Evolutionary conservation across 495 filamentous ascomycete genomes (phyloP).

Genomic region (Xylaria telfairii): DNA sequence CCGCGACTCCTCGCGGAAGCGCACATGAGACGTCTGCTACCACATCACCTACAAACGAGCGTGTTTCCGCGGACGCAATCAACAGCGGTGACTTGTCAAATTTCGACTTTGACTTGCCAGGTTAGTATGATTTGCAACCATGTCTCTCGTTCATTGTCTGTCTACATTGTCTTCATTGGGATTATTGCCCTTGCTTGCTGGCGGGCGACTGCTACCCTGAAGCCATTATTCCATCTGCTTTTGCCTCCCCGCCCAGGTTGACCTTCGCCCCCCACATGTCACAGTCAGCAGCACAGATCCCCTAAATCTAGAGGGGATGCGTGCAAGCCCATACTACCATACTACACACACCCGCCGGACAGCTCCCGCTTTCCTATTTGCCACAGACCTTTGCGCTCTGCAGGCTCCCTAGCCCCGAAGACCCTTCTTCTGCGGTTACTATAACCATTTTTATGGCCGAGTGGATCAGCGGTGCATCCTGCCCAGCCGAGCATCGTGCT

Average conservation of each 20-base stretch:
- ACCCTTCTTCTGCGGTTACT: background rate
- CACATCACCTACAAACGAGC: constrained; percentile 46
- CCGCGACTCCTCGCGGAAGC: constrained; percentile 50
- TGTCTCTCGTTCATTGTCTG: background rate
- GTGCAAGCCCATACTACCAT: background rate
- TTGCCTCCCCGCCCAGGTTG: constrained; percentile 2
- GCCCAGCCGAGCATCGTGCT: constrained; percentile 5
- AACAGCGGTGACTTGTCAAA: constrained; percentile 44
- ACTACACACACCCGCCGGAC: background rate
- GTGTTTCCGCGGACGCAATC: constrained; percentile 34
- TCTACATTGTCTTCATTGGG: constrained; percentile 15
- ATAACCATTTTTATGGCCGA: constrained; percentile 13
- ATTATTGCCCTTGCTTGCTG: background rate
- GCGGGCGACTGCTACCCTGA: background rate
- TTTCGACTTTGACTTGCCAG: constrained; percentile 43
- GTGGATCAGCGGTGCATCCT: constrained; percentile 24
- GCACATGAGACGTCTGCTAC: constrained; percentile 36
- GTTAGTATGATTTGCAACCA: constrained; percentile 36
- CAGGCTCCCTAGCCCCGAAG: background rate
- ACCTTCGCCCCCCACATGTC: background rate
- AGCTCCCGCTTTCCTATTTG: constrained; percentile 17
- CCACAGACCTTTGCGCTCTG: constrained; percentile 9
- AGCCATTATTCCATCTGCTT: background rate
- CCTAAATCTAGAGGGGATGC: background rate
- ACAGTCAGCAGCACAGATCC: constrained; percentile 12